These are phyloP conservation scores for Coemansia sp. DNA, from an alignment of 192 early-diverging fungal genomes.

Conservation along the genomic window DNA sequence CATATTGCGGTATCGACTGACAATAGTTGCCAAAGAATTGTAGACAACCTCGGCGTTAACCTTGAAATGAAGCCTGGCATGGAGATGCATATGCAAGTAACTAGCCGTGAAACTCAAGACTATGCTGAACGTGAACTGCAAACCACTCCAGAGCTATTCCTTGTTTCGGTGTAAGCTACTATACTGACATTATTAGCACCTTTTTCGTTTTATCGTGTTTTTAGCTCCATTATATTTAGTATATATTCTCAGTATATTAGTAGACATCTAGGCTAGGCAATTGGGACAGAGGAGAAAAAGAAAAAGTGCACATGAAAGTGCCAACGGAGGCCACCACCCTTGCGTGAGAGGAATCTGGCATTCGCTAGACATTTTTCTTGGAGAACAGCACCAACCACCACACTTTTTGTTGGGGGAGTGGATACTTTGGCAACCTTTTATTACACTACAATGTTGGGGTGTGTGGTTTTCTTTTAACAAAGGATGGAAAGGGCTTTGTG, in stretches of 20 bases:
- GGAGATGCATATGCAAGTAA: not conserved
- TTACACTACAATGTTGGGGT: not conserved
- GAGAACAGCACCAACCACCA: not conserved
- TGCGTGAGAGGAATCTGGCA: no score
- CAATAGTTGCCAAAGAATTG: not conserved
- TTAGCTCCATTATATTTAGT: not conserved
- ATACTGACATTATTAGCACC: no score
- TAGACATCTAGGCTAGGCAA: no score
- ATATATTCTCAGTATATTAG: not conserved
- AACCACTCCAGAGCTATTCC: not conserved
- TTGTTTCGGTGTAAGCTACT: not conserved
- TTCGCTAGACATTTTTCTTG: no score
- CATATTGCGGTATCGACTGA: not conserved
- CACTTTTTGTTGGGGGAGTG: not conserved
- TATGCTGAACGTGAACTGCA: not conserved
- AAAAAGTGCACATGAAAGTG: no score
- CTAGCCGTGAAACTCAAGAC: not conserved
- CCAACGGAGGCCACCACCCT: no score
- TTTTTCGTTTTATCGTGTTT: not conserved
- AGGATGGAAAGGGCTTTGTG: not conserved
- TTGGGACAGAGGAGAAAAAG: no score
- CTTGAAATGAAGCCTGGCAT: slow-evolving; percentile 1
- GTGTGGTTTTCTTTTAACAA: not conserved
- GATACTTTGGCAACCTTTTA: not conserved
- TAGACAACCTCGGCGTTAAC: not conserved